Evolutionary conservation across 345 rosid species (phyloP), one percentile per base, ranked within the genome.

Genomic region (Excoecaria cochinchinensis): DNA sequence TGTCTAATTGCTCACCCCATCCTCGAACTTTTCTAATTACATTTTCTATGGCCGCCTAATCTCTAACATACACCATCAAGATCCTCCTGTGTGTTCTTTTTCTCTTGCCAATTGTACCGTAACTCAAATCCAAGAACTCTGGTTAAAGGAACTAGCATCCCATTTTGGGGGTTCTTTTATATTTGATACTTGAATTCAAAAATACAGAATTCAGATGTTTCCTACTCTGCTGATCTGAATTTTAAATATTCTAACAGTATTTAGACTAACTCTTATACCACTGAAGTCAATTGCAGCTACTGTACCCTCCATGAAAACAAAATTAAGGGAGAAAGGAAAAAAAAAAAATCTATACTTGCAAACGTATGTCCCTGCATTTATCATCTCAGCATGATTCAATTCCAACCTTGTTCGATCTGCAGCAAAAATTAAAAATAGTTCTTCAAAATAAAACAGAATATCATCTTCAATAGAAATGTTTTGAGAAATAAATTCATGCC

Each of bases 321-420:
- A 40, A 72, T 73, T 42, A 5, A 65, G 46, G 21, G 44, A 57
- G 50, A 48, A 55, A 65, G 21, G 38, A 10, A 8, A 55, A 44
- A 65, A 15, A 1, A n/a, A 52, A 53, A 74, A 22, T 73, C 31
- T 86, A 82, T 87, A 95, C 99, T 89, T 82, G 98, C 99, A 95
- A 71, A 87, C 77, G 83, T 89, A 83, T 69, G 98, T 91, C 61
- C 84, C 77, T 59, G 89, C 75, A 71, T 89, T 84, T 76, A 95
- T 89, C 83, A 68, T 67, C 78, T 91, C 99, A n/a, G 97, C 91
- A 47, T 89, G 92, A 81, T 92, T 92, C 73, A 95, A 82, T 15
- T 81, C 88, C 92, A 95, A 75, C 82, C 92, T 86, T 59, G 89
- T 76, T 59, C 94, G 89, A 82, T 92, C 99, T 95, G 87, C 75